Percentiles rank a stretch among this genome's conserved stretches.
phyloP scores from a whole-genome alignment of 2,329 filamentous ascomycete species.

The Hawksworthiomyces lignivorus region DNA sequence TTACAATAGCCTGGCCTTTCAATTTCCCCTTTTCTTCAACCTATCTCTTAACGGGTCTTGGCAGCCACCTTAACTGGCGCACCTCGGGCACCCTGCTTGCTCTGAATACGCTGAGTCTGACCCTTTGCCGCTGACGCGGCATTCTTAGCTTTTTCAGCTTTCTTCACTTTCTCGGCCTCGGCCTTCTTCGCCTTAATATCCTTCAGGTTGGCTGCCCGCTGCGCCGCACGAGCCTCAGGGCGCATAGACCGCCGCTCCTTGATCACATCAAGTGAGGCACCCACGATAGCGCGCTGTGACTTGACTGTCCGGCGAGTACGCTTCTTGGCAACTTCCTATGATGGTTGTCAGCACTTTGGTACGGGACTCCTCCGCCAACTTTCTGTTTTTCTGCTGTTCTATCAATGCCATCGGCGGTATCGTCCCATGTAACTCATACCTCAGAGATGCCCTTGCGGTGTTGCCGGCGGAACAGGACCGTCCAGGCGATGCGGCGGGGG shows the following conservation, averaged over 20 bases:
- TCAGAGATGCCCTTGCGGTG: constrained; percentile 99
- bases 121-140: constrained; percentile 69
- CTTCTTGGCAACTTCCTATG: constrained; percentile 99
- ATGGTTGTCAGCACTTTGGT: constrained; percentile 7
- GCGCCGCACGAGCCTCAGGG: constrained; percentile 90
- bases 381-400: too few species aligned
- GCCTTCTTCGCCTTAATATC: constrained; percentile 98
- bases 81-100: constrained; percentile 97
- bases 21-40: constrained; percentile 3
- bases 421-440: constrained; percentile 54
- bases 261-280: constrained; percentile 98
- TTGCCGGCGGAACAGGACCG: constrained; percentile 93
- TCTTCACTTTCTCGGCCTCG: constrained; percentile 82
- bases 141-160: constrained; percentile 97
- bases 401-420: background rate
- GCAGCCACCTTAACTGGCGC: constrained; percentile 76
- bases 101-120: constrained; percentile 70
- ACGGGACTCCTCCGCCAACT: too few species aligned
- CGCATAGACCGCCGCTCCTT: constrained; percentile 95
- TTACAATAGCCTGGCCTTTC: too few species aligned
- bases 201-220: constrained; percentile 85
- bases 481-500: constrained; percentile 98
- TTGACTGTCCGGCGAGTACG: constrained; percentile 96
- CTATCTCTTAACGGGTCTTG: constrained; percentile 65
- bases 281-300: constrained; percentile 97